Percentiles rank a stretch among this genome's conserved stretches.
phyloP scores from a whole-genome alignment of 331 rosid genomes.

The Arachis monticola region DNA sequence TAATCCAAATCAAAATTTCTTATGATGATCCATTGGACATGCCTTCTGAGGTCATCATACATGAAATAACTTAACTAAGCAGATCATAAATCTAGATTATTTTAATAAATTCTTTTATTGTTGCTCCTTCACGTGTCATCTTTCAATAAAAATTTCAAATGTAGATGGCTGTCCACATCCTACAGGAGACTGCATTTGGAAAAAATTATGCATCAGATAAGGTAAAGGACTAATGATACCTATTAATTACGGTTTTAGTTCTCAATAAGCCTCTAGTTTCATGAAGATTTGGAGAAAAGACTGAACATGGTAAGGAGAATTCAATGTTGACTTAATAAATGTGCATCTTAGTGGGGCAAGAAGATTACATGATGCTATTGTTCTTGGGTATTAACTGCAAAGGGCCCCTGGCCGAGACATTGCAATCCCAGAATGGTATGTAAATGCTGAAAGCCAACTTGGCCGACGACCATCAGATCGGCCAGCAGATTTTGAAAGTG shows the following conservation, averaged over 20 bases:
- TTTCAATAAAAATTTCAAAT: constrained; percentile 42
- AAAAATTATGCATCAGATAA: constrained; percentile 62
- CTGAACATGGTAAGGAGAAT: constrained; percentile 28
- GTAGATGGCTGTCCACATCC: constrained; percentile 89
- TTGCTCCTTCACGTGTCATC: constrained; percentile 14
- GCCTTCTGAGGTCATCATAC: too few species aligned
- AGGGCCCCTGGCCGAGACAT: constrained; percentile 89
- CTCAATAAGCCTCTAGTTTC: constrained; percentile 8
- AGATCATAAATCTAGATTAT: background rate
- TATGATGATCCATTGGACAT: too few species aligned
- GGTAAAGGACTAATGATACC: constrained; percentile 50
- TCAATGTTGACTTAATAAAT: constrained; percentile 38
- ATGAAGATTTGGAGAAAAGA: background rate
- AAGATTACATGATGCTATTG: constrained; percentile 94
- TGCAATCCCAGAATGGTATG: constrained; percentile 94
- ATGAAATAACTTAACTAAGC: background rate
- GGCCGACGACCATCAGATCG: constrained; percentile 48
- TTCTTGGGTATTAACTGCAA: constrained; percentile 99
- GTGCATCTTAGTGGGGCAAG: constrained; percentile 92
- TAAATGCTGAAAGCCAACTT: constrained; percentile 56
- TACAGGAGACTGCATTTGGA: constrained; percentile 81
- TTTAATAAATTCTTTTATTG: background rate
- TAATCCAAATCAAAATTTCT: too few species aligned
- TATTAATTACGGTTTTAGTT: constrained; percentile 12
- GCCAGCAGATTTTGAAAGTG: constrained; percentile 44